Evolutionary conservation across 2,329 filamentous ascomycete genomes (phyloP).

Genomic region (Dendrostoma leiphaemia): DNA sequence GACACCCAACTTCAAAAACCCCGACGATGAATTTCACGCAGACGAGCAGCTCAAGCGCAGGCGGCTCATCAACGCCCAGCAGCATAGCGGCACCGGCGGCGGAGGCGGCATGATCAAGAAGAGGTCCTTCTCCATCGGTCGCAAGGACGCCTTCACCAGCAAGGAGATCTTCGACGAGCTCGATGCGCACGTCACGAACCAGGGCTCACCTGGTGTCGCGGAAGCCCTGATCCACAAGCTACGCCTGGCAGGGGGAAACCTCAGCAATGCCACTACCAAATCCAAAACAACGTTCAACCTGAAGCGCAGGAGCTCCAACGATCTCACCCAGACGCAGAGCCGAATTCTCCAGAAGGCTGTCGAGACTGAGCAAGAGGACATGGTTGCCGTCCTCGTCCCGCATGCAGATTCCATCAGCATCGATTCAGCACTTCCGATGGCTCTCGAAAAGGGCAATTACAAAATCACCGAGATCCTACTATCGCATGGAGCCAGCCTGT

Average conservation of each 20-base stretch:
- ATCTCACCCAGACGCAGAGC: slow-evolving; percentile 50
- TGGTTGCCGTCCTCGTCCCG: slow-evolving; percentile 52
- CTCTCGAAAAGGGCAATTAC: slow-evolving; percentile 43
- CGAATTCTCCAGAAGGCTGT: slow-evolving; percentile 51
- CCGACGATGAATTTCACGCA: slow-evolving; percentile 50
- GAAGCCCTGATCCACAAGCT: slow-evolving; percentile 53
- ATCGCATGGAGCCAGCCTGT: slow-evolving; percentile 47
- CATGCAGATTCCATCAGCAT: slow-evolving; percentile 51
- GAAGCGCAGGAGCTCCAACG: slow-evolving; percentile 48
- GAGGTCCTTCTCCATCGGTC: slow-evolving; percentile 45
- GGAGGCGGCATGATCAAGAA: slow-evolving; percentile 27
- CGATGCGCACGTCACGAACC: slow-evolving; percentile 45
- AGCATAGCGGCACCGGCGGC: slow-evolving; percentile 26
- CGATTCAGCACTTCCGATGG: slow-evolving; percentile 47
- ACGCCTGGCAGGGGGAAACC: slow-evolving; percentile 46
- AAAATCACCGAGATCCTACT: slow-evolving; percentile 47
- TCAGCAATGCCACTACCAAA: slow-evolving; percentile 46
- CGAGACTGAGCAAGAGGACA: slow-evolving; percentile 47
- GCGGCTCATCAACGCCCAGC: slow-evolving; percentile 30
- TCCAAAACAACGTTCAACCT: slow-evolving; percentile 47
- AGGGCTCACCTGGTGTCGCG: slow-evolving; percentile 53
- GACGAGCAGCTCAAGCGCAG: slow-evolving; percentile 53
- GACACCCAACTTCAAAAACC: slow-evolving; percentile 41
- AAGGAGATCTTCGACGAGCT: slow-evolving; percentile 53
- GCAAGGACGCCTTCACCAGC: slow-evolving; percentile 49